Evolutionary conservation across 495 filamentous ascomycete genomes (phyloP), one percentile per base, ranked within the genome.

Genomic region (Penicillium salamii): DNA sequence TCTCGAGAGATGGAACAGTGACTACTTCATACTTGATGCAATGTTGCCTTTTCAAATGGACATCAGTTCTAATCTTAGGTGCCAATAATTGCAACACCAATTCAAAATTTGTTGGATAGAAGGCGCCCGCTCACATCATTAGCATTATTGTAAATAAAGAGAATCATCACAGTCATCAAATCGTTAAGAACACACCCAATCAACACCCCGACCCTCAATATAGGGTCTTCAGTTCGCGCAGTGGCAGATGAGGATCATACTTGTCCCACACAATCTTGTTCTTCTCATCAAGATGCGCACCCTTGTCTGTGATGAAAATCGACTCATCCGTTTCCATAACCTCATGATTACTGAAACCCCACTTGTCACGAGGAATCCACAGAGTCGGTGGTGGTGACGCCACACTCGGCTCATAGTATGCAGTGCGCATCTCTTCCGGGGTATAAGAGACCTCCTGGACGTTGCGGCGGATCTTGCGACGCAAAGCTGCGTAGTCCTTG

Each of bases 341-440:
- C 61, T 90, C 87, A 53, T 83, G 77, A 24, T 65, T 62, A 49
- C 78, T 82, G 15, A 89, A 80, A 2, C 84, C 80, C 56, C 79
- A 83, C 2, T 78, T 69, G 62, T 91, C 87, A 15, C 72, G 71
- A 0, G 86, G 84, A 5, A 91, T 79, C 87, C 87, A 91, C 7
- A 91, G 67, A 34, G 73, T 69, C 5, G 86, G 85, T 0, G 79
- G 72, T 0, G 68, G 68, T 9, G 70, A 65, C 43, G 77, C 81
- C 53, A 91, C 77, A 33, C 84, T 84, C 0, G 87, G 87, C 54
- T 89, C 79, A 43, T 77, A 78, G 58, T 86, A 91, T 1, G 85
- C 85, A 9, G 77, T 74, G 21, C 67, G 60, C 12, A 76, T 60
- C 31, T 86, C 76, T 29, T 84, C 78, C 1, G 74, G 65, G 0